These are phyloP conservation scores for Trifolium repens DNA, from an alignment of 306 rosid genomes.

Conservation along the genomic window DNA sequence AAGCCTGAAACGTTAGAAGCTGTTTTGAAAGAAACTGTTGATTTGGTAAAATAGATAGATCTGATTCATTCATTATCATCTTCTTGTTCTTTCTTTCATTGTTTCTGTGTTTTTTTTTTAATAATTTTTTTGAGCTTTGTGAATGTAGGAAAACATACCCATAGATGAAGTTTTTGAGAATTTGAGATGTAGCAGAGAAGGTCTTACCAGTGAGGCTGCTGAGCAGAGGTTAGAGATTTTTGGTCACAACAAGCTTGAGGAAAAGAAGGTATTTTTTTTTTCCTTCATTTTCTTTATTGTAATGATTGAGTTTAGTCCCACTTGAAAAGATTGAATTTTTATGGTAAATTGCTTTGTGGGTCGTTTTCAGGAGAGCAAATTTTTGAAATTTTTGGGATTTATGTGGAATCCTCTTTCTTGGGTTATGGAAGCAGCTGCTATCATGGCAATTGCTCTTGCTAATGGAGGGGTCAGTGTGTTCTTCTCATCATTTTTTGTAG, in stretches of 20 bases:
- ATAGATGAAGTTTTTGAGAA: constrained; percentile 95
- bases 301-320: background rate
- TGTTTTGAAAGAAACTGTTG: constrained; percentile 93
- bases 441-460: constrained; percentile 98
- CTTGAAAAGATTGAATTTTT: background rate
- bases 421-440: constrained; percentile 99
- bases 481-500: constrained; percentile 5
- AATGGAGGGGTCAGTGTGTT: constrained; percentile 87
- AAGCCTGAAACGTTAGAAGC: constrained; percentile 87
- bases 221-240: constrained; percentile 84
- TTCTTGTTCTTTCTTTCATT: constrained; percentile 4
- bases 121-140: background rate
- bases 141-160: constrained; percentile 93
- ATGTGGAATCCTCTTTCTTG: constrained; percentile 99
- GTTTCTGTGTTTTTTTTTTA: background rate
- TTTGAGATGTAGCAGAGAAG: constrained; percentile 95
- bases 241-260: constrained; percentile 97
- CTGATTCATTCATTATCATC: constrained; percentile 44
- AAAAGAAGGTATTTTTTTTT: constrained; percentile 66
- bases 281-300: background rate
- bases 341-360: constrained; percentile 42
- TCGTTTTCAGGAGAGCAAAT: constrained; percentile 79
- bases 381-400: constrained; percentile 90
- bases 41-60: constrained; percentile 87
- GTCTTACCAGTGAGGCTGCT: constrained; percentile 85